phyloP scores from a whole-genome alignment of 2,329 filamentous ascomycete species.

The Verticillium zaregamsianum region DNA sequence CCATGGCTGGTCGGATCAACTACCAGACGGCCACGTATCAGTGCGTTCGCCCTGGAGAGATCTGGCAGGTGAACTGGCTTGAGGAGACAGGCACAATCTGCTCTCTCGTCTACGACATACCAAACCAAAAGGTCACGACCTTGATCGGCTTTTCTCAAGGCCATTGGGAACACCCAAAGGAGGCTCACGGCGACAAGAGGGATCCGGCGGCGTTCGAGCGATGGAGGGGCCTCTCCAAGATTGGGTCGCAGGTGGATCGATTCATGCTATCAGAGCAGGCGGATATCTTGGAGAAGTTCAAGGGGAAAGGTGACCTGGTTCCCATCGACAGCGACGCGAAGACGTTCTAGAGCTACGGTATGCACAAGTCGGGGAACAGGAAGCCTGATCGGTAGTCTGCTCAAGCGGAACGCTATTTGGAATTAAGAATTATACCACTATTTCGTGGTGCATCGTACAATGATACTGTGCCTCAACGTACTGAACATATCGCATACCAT shows the following conservation, averaged over 20 bases:
- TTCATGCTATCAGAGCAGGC: constrained; percentile 51
- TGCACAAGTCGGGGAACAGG: too few species aligned
- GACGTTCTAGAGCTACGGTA: constrained; percentile 16
- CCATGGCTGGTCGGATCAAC: constrained; percentile 52
- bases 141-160: constrained; percentile 50
- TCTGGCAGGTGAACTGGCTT: constrained; percentile 59
- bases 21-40: constrained; percentile 52
- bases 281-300: constrained; percentile 43
- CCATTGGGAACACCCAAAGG: constrained; percentile 47
- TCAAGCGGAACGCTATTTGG: too few species aligned
- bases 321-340: constrained; percentile 33
- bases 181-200: constrained; percentile 53
- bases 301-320: constrained; percentile 41
- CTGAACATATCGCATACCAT: neutral
- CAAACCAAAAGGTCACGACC: constrained; percentile 42
- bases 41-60: constrained; percentile 51
- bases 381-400: too few species aligned
- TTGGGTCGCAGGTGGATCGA: constrained; percentile 46
- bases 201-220: constrained; percentile 44
- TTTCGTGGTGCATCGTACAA: too few species aligned
- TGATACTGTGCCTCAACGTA: neutral
- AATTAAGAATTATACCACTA: too few species aligned
- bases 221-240: constrained; percentile 43
- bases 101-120: constrained; percentile 52
- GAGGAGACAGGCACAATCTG: constrained; percentile 56